Evolutionary conservation across 331 rosid genomes (phyloP), one percentile per base, ranked within the genome.

Genomic region (Quercus lobata): DNA sequence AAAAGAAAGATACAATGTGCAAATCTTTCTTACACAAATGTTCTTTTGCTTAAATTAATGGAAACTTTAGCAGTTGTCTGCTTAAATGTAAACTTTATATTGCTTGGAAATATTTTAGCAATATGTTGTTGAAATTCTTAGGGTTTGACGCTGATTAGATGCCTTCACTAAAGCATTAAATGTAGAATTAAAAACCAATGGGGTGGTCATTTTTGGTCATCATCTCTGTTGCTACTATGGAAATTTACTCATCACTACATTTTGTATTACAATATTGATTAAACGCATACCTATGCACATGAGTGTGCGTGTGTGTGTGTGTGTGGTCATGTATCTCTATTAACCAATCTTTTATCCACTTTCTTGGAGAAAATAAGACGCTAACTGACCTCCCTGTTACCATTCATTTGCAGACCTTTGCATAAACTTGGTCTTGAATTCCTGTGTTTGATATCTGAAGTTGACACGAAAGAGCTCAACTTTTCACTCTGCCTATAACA

Each of bases 381-480:
- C 49, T 80, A 75, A 24, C 12, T 71, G 49, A 57, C 27, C 66
- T 72, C 44, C 32, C 75, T 69, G 71, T 79, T 83, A 44, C 72
- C 25, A 18, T 66, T 88, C 70, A 84, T 83, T 76, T 88, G 84
- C 90, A 85, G 96, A 69, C 69, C 29, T 74, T 21, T 37, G 6
- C 17, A 16, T 63, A 79, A 27, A 49, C 71, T 71, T 35, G 53
- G 53, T 22, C 68, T 6, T 19, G 27, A 19, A 24, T 52, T 62
- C 57, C 53, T 68, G 29, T 66, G 57, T 82, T 10, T 44, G 76
- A 72, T 75, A 35, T 71, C 72, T 55, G 71, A 84, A 61, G 76
- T 58, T 61, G 79, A 80, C 27, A 73, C 24, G 7, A 60, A 53
- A n/a, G 74, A 74, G 54, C 58, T 70, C 41, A 30, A 69, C 49